A percentile compares a stretch with the other conserved stretches of the same genome.
Conservation (phyloP, 148 eudicot genomes). For the Diospyros lotus region DNA sequence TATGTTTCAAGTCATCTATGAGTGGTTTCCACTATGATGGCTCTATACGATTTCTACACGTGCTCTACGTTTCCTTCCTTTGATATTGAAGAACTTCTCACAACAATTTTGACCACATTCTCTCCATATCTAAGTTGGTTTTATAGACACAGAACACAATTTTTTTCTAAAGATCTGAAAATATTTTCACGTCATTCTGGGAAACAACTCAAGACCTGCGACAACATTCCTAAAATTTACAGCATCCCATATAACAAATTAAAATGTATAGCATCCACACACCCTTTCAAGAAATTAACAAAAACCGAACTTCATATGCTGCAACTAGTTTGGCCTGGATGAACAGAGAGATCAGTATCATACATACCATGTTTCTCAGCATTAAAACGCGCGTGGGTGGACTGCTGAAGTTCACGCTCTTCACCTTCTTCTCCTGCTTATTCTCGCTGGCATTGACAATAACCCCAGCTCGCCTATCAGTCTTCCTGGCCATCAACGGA, state of each 20-base stretch:
- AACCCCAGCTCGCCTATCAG: constrained; percentile 85
- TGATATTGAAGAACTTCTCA: background rate
- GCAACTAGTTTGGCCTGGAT: background rate
- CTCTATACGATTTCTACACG: background rate
- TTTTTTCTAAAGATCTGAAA: background rate
- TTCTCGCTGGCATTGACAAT: constrained; percentile 78
- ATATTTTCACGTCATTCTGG: background rate
- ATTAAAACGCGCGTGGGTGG: constrained; percentile 84
- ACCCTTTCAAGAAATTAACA: background rate
- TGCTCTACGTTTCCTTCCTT: too few species aligned
- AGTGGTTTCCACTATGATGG: background rate
- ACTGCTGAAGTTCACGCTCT: constrained; percentile 68
- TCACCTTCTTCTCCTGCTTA: constrained; percentile 66
- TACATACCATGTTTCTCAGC: constrained; percentile 81
- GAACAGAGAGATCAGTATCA: background rate
- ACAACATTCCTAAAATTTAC: background rate
- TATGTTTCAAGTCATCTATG: background rate
- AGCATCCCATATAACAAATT: background rate
- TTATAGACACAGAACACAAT: background rate
- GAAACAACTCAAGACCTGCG: background rate
- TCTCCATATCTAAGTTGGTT: background rate
- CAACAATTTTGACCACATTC: background rate
- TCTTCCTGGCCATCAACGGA: constrained; percentile 85
- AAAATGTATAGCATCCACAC: too few species aligned
- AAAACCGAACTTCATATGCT: background rate